Evolutionary conservation across 345 rosid species (phyloP).

Genomic region (Hibiscus trionum): DNA sequence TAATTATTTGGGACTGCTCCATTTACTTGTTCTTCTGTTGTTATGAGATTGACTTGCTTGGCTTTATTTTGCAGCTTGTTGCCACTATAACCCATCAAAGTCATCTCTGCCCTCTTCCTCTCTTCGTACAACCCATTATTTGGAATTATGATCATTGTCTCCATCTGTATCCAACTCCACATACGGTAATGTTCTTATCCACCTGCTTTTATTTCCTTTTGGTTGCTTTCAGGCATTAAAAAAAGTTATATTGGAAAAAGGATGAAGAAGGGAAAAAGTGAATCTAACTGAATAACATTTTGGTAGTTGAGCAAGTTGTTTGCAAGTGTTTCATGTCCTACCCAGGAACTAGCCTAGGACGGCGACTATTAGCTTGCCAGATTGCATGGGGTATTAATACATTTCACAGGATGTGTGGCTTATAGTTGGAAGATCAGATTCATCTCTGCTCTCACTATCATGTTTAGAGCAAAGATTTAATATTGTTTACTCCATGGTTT

Average conservation of each 20-base stretch:
- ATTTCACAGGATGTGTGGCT: neutral
- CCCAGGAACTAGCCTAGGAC: neutral
- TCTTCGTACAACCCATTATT: conserved; percentile 75
- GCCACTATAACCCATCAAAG: conserved; percentile 94
- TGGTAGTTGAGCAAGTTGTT: neutral
- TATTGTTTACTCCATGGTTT: conserved; percentile 6
- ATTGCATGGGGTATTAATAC: neutral
- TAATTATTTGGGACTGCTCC: neutral
- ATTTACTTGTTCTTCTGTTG: neutral
- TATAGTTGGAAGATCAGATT: neutral
- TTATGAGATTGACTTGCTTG: conserved; percentile 7
- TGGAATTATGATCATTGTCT: conserved; percentile 96
- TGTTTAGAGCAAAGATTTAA: neutral
- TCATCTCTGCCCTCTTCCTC: conserved; percentile 94
- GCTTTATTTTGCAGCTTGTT: conserved; percentile 57
- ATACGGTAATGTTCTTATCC: conserved; percentile 46
- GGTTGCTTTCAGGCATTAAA: neutral
- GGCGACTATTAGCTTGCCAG: neutral
- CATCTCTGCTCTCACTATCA: neutral
- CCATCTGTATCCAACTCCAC: conserved; percentile 86
- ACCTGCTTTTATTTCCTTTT: neutral
- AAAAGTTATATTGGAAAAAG: conserved; percentile 2
- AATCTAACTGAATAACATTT: neutral
- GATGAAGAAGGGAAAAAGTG: neutral
- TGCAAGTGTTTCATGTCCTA: neutral